phyloP scores from a whole-genome alignment of 495 filamentous ascomycete genomes.

The Peziza echinospora region DNA sequence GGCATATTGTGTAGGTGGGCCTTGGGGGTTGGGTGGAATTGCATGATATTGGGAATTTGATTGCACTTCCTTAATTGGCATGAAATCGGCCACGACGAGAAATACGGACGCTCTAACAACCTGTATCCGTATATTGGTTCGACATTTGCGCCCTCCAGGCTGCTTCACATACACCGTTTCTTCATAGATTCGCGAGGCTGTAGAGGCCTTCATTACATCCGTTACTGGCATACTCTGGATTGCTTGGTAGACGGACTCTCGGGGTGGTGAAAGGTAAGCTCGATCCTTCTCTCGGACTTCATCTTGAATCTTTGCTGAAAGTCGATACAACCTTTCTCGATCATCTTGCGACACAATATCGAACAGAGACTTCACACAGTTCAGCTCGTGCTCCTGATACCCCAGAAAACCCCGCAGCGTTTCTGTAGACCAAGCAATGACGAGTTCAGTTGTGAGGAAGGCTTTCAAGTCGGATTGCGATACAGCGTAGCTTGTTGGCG shows the following conservation, averaged over 20 bases:
- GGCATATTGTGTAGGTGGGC: background rate
- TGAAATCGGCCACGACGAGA: constrained; percentile 19
- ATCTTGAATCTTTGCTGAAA: constrained; percentile 27
- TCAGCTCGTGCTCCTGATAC: constrained; percentile 19
- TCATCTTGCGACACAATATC: constrained; percentile 29
- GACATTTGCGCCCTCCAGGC: constrained; percentile 17
- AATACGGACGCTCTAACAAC: constrained; percentile 18
- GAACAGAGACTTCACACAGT: constrained; percentile 24
- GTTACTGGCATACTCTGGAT: constrained; percentile 12
- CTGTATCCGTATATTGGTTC: constrained; percentile 17
- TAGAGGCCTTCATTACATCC: constrained; percentile 11
- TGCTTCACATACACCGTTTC: constrained; percentile 18
- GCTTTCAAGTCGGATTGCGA: constrained; percentile 28
- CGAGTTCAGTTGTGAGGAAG: constrained; percentile 33
- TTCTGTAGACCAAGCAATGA: constrained; percentile 31
- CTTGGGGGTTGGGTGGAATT: background rate
- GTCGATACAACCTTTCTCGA: constrained; percentile 27
- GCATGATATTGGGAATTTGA: too few species aligned
- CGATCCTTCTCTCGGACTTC: constrained; percentile 29
- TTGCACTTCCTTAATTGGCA: constrained; percentile 14
- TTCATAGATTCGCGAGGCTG: constrained; percentile 10
- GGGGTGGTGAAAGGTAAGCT: constrained; percentile 34
- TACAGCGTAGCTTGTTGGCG: constrained; percentile 23
- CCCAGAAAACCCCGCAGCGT: constrained; percentile 31
- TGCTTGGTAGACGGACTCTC: constrained; percentile 7